These are phyloP conservation scores for Nadsonia fulvescens DNA, from an alignment of 805 yeast species.

Conservation along the genomic window DNA sequence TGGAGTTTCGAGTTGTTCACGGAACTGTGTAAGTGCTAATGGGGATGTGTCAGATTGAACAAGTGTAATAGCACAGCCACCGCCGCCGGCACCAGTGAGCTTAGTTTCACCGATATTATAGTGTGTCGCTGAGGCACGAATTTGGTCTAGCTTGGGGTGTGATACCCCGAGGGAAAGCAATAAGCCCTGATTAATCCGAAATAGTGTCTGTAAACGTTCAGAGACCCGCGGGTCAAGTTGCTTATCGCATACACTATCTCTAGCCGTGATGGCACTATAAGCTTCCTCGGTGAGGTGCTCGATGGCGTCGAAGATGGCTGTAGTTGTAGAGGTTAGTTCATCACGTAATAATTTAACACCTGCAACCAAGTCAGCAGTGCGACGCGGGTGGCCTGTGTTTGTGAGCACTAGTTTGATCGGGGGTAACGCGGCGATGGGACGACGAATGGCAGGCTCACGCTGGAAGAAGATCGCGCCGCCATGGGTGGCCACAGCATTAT, in stretches of 20 bases:
- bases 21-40: slow-evolving; percentile 12
- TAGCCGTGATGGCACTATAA: slow-evolving; percentile 40
- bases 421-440: slow-evolving; percentile 58
- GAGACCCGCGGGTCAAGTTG: too few relatives aligned
- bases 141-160: slow-evolving; percentile 74
- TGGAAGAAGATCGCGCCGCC: slow-evolving; percentile 93
- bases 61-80: slow-evolving; percentile 92
- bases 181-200: slow-evolving; percentile 74
- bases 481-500: slow-evolving; percentile 85
- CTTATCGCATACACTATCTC: slow-evolving; percentile 26
- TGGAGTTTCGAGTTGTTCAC: slow-evolving; percentile 15
- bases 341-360: slow-evolving; percentile 42
- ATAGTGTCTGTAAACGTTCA: slow-evolving; percentile 33
- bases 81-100: slow-evolving; percentile 97
- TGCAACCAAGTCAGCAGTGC: slow-evolving; percentile 70
- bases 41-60: slow-evolving; percentile 28
- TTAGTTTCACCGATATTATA: slow-evolving; percentile 68
- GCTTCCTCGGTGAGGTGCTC: slow-evolving; percentile 60
- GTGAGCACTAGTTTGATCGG: slow-evolving; percentile 57
- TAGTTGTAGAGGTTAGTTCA: slow-evolving; percentile 35
- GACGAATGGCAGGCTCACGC: slow-evolving; percentile 36
- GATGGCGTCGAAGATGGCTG: slow-evolving; percentile 56
- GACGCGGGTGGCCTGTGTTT: slow-evolving; percentile 72
- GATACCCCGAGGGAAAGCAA: slow-evolving; percentile 77
- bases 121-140: slow-evolving; percentile 48